Base-by-base conservation (phyloP, 2,329 filamentous ascomycete species). In the Ceratocystis destructans region DNA sequence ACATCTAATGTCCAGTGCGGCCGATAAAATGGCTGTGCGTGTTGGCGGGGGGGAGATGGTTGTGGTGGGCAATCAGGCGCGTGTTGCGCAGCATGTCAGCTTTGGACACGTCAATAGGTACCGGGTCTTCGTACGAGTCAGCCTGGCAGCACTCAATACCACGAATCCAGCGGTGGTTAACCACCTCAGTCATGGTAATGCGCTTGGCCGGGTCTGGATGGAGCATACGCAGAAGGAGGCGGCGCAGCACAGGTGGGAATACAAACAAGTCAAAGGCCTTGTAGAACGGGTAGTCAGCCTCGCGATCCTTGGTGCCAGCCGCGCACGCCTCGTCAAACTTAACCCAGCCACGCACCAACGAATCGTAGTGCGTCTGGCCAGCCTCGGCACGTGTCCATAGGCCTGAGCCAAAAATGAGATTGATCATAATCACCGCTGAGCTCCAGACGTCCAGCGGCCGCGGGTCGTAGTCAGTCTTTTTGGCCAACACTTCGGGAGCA, bases 371-470 rank as follows among this genome's bases (percentile, higher is more conserved):
- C n/a, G 73, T 72, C 68, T 81, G 78, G 66, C 73, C 80, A 71
- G 64, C 74, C 67, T 84, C 83, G 0, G 89, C 89, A 69, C 84
- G 83, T 63, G 82, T 79, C 91, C 90, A 96, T 6, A 92, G 82
- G 59, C 83, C 85, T 25, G 84, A 88, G 55, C 84, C 83, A 71
- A 88, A 88, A 48, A 83, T 83, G 69, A 96, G 83, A 69, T 87
- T 86, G 67, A 96, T 78, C 81, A 90, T 93, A 70, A 94, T 87
- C 67, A 96, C 86, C 28, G 87, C 91, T 63, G 87, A 87, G 65
- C 88, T 87, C 91, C 91, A 96, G 12, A 95, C 87, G 72, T 96
- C 91, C 12, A 95, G 78, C 3, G 87, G 83, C 59, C 90, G 85
- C 1, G 91, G 87, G 72, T 96, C 91, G 71, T 82, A 85, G 64